phyloP scores from a whole-genome alignment of 768 basidiomycete species.

The Gloeostereum incarnatum region DNA sequence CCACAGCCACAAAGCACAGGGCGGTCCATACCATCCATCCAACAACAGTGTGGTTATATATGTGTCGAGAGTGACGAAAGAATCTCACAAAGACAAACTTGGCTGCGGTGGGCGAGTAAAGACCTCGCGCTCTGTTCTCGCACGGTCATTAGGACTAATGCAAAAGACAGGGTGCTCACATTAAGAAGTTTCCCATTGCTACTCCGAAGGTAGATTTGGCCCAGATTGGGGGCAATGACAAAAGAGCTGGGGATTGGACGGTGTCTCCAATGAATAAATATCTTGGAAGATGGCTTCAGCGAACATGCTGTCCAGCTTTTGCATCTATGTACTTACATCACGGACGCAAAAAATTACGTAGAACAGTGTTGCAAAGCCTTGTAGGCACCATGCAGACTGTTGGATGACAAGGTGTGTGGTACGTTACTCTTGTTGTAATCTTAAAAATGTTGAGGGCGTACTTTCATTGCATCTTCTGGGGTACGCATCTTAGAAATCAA shows the following conservation, averaged over 20 bases:
- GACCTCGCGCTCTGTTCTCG: constrained; percentile 26
- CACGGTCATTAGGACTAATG: neutral
- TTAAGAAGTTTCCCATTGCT: constrained; percentile 40
- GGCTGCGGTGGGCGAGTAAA: constrained; percentile 43
- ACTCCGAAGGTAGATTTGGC: constrained; percentile 39
- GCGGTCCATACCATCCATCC: constrained; percentile 40
- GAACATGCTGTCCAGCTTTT: neutral
- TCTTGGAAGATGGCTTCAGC: constrained; percentile 11
- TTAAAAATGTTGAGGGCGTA: constrained; percentile 8
- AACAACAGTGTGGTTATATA: constrained; percentile 39
- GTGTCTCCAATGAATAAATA: constrained; percentile 40
- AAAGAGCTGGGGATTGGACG: constrained; percentile 33
- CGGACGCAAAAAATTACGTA: constrained; percentile 36
- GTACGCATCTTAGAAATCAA: constrained; percentile 47
- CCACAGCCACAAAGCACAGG: constrained; percentile 30
- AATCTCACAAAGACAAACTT: constrained; percentile 44
- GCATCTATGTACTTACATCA: constrained; percentile 15
- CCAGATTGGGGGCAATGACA: constrained; percentile 40
- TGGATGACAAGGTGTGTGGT: neutral
- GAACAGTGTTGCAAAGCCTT: constrained; percentile 42
- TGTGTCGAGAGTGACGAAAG: constrained; percentile 37
- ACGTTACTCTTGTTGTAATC: neutral
- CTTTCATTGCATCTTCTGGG: constrained; percentile 50
- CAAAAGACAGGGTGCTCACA: constrained; percentile 19
- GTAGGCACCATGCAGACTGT: constrained; percentile 44